Evolutionary conservation across 108 stramenopile genomes (phyloP), one percentile per base, ranked within the genome.

Genomic region (Aurantiochytrium sp.): DNA sequence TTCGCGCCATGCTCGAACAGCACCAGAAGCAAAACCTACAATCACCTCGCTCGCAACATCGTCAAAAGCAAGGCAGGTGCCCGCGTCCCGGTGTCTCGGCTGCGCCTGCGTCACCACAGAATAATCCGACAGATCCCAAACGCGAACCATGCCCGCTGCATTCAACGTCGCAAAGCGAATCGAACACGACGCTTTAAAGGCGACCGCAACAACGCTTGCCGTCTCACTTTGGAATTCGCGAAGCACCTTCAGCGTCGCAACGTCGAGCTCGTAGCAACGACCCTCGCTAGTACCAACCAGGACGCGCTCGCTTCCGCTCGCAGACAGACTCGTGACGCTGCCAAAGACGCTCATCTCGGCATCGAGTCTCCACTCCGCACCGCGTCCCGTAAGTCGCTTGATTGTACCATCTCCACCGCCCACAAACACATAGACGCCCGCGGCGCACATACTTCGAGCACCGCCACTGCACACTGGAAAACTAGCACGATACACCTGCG

Each of bases 401-500:
- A 83, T 53, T 4, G 76, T 53, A 6, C 76, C 76, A 23, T 83
- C 76, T 0, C 76, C 76, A 23, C 76, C 76, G 51, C 76, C 76
- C n/a, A 83, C 76, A 53, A 83, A 83, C 12, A 83, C 76, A 53
- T 45, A 83, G 6, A 53, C 4, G 23, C 76, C 76, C 0, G 51
- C 76, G 45, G 49, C 51, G 28, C 76, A 83, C 49, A 83, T 47
- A 23, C 76, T 83, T 45, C 51, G 45, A 43, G 76, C 76, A 8
- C 76, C 76, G 45, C 76, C 76, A 35, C 76, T 83, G 51, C 76
- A 83, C 51, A 83, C 76, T 8, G 76, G 76, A 53, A 83, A 83
- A 45, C 76, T 83, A 14, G 76, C 45, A 35, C 76, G 76, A 23
- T 53, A 83, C 0, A 53, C 76, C 49, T 53, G 76, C 25, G 45